These are phyloP conservation scores for Ogataea glucozyma DNA, from an alignment of 805 yeast genomes.

Conservation along the genomic window DNA sequence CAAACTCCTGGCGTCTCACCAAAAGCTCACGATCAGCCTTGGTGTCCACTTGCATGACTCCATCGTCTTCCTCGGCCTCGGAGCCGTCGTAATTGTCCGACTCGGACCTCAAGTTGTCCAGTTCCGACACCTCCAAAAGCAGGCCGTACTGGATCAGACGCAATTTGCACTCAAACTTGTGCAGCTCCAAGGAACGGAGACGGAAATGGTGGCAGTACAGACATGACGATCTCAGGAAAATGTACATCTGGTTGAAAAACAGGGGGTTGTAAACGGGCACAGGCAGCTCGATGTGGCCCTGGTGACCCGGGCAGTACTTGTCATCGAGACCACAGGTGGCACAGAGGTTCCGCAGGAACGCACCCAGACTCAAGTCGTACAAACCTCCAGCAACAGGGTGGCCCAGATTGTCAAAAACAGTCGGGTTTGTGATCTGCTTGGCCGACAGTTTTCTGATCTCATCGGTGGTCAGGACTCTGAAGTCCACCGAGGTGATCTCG, in stretches of 20 bases:
- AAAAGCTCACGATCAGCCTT: conserved; percentile 44
- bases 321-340: conserved; percentile 96
- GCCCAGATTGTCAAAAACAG: conserved; percentile 93
- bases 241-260: conserved; percentile 88
- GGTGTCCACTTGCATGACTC: conserved; percentile 25
- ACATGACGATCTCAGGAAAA: conserved; percentile 81
- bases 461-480: conserved; percentile 75
- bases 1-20: conserved; percentile 66
- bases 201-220: conserved; percentile 87
- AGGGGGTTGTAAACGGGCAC: conserved; percentile 94
- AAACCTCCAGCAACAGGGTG: conserved; percentile 94
- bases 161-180: conserved; percentile 75
- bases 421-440: conserved; percentile 92
- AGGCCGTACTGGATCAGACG: conserved; percentile 85
- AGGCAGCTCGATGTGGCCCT: conserved; percentile 96
- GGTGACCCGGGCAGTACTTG: conserved; percentile 94
- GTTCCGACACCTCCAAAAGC: conserved; percentile 69
- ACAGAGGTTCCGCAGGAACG: conserved; percentile 85
- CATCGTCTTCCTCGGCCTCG: conserved; percentile 50
- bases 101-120: conserved; percentile 62
- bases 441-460: conserved; percentile 89
- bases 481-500: conserved; percentile 88
- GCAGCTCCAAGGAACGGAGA: conserved; percentile 66
- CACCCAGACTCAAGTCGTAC: conserved; percentile 94
- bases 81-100: conserved; percentile 41